Evolutionary conservation across 179 eudicot genomes (phyloP), one percentile per base, ranked within the genome.

Genomic region (Sideroxylon spinosum): DNA sequence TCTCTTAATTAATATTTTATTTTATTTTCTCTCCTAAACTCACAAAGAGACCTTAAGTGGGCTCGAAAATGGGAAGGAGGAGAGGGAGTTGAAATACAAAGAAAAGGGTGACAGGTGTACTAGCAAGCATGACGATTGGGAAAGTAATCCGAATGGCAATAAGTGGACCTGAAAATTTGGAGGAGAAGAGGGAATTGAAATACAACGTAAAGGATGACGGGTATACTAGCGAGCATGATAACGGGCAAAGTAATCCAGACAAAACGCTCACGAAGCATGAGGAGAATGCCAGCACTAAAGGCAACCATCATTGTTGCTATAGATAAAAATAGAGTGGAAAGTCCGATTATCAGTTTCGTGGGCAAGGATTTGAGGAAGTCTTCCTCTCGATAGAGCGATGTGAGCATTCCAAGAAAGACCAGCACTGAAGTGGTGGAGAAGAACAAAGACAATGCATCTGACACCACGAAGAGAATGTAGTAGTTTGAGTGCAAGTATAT

Each of bases 281-380:
- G 22, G 22, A 20, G 6, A 46, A 71, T 22, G 16, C 32, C 19
- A 49, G n/a, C 55, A 46, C 74, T 25, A 1, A 71, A 71, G n/a
- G 74, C n/a, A 6, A 49, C n/a, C 74, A 71, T 71, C 74, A 71
- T 71, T 11, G 74, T 22, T 49, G 37, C 57, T 23, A 71, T 71
- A 25, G 74, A 49, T 8, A 70, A 49, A 19, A 70, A 49, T 6
- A 70, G 74, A 49, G 56, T 46, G 0, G 26, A 70, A 70, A 70
- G 74, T 4, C 59, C 74, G 7, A 23, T 49, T 23, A 70, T 49
- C 59, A 70, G 22, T 48, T 48, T 70, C 32, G 12, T 70, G 2
- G 74, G 74, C 74, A 70, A 70, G 23, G 57, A 48, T 1, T 3
- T n/a, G 2, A 44, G n/a, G 72, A 68, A 68, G 44, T 68, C 72